Base-by-base conservation (phyloP, 371 early-diverging fungal genomes). In the Basidiobolus meristosporus region DNA sequence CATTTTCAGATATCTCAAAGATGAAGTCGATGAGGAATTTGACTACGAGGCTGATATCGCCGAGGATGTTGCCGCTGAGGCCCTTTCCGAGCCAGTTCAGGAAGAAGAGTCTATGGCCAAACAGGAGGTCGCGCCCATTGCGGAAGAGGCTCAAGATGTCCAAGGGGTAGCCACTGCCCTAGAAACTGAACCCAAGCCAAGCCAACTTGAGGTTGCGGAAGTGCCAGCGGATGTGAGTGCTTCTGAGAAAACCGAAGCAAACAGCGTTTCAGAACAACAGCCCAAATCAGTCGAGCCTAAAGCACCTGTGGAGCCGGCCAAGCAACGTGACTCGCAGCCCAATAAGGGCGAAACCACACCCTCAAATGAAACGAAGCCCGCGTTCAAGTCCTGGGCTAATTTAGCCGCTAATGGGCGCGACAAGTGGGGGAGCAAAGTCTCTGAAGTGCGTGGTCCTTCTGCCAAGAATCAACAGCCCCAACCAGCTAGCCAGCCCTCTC, bases 1-100 rank as follows among this genome's bases (percentile, higher is more conserved):
- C 55, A 87, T 96, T 42, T 79, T 93, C 63, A 79, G 96, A 38
- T 95, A 77, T 63, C 54, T 92, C 44, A 81, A 79, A 55, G 93
- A 92, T 20, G 85, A 82, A n/a, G 38, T 46, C 9, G 51, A 50
- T 5, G 46, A 41, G 10, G 41, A 46, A 1, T 29, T 38, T 16
- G 39, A 51, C 21, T 43, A 39, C 7, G 53, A 50, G 31, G 52
- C n/a, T n/a, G n/a, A n/a, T n/a, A n/a, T n/a, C n/a, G n/a, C n/a
- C n/a, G n/a, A 56, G 12, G 44, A 40, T 16, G 28, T 36, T 9
- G 44, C 42, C 30, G 32, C 18, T 39, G 23, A 18, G 41, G 9
- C n/a, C n/a, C n/a, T n/a, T n/a, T n/a, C n/a, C n/a, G n/a, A n/a
- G n/a, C n/a, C n/a, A n/a, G n/a, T n/a, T n/a, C n/a, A n/a, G n/a